Evolutionary conservation across 768 basidiomycete genomes (phyloP).

Genomic region (Lactarius evosmus): DNA sequence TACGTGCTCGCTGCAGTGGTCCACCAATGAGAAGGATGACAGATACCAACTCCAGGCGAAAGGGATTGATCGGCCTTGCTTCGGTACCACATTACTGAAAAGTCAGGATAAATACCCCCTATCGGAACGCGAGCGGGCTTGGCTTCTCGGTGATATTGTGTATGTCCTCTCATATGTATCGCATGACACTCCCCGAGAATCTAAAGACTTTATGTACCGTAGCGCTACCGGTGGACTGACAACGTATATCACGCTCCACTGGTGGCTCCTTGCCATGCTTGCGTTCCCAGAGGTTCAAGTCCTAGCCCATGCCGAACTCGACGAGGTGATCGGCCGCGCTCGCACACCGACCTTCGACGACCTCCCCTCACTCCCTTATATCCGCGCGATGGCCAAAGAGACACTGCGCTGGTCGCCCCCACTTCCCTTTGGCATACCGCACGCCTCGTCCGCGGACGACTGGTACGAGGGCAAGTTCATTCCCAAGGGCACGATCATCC

Average conservation of each 20-base stretch:
- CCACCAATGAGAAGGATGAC: not conserved
- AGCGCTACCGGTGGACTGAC: not conserved
- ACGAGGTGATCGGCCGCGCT: not conserved
- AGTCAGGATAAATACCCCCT: slow-evolving; percentile 3
- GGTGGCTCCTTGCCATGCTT: not conserved
- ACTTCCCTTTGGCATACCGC: slow-evolving; percentile 13
- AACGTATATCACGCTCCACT: not conserved
- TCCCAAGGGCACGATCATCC: not conserved
- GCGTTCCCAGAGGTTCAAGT: not conserved
- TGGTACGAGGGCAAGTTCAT: not conserved
- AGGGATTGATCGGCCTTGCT: slow-evolving; percentile 1
- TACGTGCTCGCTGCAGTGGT: not conserved
- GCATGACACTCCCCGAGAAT: not conserved
- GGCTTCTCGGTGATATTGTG: slow-evolving; percentile 19
- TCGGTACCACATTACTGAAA: slow-evolving; percentile 4
- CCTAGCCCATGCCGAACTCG: not conserved
- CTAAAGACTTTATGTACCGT: not conserved
- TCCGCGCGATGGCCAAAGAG: not conserved
- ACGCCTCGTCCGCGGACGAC: not conserved
- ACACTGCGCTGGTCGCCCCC: not conserved
- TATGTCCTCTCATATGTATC: slow-evolving; percentile 13
- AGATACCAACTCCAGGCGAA: not conserved
- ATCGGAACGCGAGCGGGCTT: slow-evolving; percentile 12
- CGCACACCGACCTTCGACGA: not conserved
- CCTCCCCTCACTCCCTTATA: not conserved